Conservation (phyloP, 2,329 filamentous ascomycete genomes). For the Trichoderma sp. region DNA sequence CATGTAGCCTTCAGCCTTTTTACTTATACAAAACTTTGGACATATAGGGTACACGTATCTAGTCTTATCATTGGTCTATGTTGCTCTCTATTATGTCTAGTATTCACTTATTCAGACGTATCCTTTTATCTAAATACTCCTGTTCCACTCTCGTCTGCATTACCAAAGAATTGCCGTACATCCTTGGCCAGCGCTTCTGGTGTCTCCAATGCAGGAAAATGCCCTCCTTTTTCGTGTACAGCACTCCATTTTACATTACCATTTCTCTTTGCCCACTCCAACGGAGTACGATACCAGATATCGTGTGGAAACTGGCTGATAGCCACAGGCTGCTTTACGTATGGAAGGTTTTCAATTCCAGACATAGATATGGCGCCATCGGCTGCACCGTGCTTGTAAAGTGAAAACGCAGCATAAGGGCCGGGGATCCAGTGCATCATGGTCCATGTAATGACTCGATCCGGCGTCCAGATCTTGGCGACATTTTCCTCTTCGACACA, state of each 20-base stretch:
- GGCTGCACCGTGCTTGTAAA: not conserved
- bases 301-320: not conserved
- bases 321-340: not conserved
- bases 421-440: conserved; percentile 3
- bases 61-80: too few species aligned
- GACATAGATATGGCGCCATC: not conserved
- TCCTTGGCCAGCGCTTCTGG: not conserved
- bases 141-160: not conserved
- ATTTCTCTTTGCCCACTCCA: not conserved
- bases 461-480: not conserved
- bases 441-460: not conserved
- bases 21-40: too few species aligned
- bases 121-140: not conserved
- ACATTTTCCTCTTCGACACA: not conserved
- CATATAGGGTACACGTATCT: too few species aligned
- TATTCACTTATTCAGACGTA: too few species aligned
- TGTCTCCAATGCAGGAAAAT: not conserved
- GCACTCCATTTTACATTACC: not conserved
- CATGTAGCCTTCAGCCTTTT: too few species aligned
- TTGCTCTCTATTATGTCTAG: too few species aligned
- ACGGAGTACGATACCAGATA: not conserved
- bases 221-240: not conserved
- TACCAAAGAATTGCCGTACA: not conserved
- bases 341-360: not conserved
- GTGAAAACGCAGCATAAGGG: not conserved